Evolutionary conservation across 371 early-diverging fungal species (phyloP).

Genomic region (Smittium culicis): DNA sequence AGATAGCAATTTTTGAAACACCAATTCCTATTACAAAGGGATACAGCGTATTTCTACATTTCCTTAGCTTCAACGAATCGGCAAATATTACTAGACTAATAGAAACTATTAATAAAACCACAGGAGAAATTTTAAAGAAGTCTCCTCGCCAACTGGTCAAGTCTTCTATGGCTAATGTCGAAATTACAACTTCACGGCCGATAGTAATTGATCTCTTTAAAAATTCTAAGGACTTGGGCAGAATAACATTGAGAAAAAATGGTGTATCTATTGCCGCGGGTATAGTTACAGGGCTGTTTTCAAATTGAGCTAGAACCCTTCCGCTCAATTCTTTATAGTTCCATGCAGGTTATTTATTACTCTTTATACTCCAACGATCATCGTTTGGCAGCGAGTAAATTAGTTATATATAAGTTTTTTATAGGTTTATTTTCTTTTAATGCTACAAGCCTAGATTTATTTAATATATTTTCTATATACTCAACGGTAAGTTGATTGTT

Average conservation of each 20-base stretch:
- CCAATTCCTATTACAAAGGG: slow-evolving; percentile 83
- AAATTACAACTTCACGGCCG: slow-evolving; percentile 50
- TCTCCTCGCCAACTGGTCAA: slow-evolving; percentile 71
- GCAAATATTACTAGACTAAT: slow-evolving; percentile 56
- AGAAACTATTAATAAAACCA: slow-evolving; percentile 58
- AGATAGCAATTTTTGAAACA: slow-evolving; percentile 84
- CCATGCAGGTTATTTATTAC: no score
- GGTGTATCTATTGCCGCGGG: slow-evolving; percentile 87
- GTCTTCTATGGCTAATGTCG: slow-evolving; percentile 67
- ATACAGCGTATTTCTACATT: slow-evolving; percentile 67
- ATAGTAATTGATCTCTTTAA: slow-evolving; percentile 75
- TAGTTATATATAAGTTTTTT: no score
- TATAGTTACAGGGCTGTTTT: slow-evolving; percentile 48
- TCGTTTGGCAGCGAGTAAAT: no score
- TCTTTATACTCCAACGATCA: no score
- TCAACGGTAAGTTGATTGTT: no score
- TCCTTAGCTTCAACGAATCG: slow-evolving; percentile 64
- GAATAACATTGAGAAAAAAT: slow-evolving; percentile 72
- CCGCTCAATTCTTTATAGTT: no score
- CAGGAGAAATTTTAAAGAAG: slow-evolving; percentile 66
- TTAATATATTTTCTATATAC: no score
- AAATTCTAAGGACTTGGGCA: slow-evolving; percentile 71
- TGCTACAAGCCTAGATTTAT: no score
- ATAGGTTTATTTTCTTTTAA: no score
- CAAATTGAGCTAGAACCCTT: no score